These are phyloP conservation scores for Herpetomonas samuelpessoai DNA, from an alignment of 208 protist species.

Conservation along the genomic window DNA sequence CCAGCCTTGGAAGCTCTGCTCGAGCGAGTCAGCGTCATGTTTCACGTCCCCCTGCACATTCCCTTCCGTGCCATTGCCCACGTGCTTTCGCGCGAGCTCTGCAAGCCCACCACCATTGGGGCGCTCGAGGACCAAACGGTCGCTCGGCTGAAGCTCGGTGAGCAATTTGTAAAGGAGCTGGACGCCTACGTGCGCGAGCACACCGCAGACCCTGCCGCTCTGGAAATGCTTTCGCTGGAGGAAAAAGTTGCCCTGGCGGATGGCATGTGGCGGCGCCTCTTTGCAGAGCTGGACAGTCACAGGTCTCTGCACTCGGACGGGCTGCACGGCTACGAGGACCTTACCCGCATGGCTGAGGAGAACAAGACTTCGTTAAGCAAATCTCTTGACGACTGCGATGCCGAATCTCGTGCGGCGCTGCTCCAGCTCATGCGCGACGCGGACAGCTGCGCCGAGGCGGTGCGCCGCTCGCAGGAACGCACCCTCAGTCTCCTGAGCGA, in stretches of 20 bases:
- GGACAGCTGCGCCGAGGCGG: constrained; percentile 25
- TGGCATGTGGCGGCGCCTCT: constrained; percentile 54
- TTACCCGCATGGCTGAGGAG: constrained; percentile 14
- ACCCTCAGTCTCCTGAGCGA: constrained; percentile 22
- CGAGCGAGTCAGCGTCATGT: constrained; percentile 23
- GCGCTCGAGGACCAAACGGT: constrained; percentile 24
- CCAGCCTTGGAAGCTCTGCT: constrained; percentile 44
- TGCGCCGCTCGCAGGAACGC: constrained; percentile 23
- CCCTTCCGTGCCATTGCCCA: constrained; percentile 45
- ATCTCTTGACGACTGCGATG: constrained; percentile 7
- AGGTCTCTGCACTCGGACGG: constrained; percentile 24
- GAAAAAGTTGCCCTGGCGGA: constrained; percentile 14
- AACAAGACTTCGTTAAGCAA: constrained; percentile 8
- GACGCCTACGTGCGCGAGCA: constrained; percentile 11
- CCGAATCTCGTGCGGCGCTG: constrained; percentile 18
- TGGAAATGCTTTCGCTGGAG: neutral
- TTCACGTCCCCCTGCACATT: constrained; percentile 56
- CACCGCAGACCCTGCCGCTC: neutral
- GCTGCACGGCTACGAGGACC: constrained; percentile 3
- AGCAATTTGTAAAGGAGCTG: constrained; percentile 11
- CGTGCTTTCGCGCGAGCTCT: constrained; percentile 34
- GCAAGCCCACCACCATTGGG: constrained; percentile 12
- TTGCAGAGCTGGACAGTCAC: constrained; percentile 46
- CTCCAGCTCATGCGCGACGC: constrained; percentile 39
- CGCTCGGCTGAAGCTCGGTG: constrained; percentile 9